Percentiles rank a stretch among this genome's conserved stretches.
These are phyloP conservation scores for Tritrichomonas foetus DNA, from an alignment of 208 protist species.

Conservation along the genomic window DNA sequence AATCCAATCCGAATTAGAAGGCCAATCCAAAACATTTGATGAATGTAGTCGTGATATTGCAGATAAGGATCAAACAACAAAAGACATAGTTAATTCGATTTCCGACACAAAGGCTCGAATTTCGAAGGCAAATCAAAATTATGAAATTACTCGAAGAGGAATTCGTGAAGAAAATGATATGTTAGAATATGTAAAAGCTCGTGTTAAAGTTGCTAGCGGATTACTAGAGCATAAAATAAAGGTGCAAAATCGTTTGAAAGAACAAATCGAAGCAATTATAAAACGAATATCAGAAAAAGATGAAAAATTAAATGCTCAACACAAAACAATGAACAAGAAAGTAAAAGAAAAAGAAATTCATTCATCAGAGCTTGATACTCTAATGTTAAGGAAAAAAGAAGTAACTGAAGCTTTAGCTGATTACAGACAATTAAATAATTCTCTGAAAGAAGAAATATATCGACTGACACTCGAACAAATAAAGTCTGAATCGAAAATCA, in stretches of 20 bases:
- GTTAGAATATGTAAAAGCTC: not conserved
- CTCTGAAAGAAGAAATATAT: not conserved
- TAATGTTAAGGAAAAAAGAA: not conserved
- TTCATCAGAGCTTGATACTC: not conserved
- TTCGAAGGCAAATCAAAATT: no score
- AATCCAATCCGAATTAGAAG: not conserved
- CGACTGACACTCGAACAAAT: not conserved
- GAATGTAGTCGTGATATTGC: no score
- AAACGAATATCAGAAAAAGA: not conserved
- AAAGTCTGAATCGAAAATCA: not conserved
- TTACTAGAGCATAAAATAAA: not conserved
- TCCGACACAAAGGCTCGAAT: no score
- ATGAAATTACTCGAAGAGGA: no score
- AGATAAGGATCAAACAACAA: no score
- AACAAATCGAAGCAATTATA: not conserved
- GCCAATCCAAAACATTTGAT: no score
- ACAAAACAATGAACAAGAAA: not conserved
- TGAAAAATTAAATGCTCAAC: not conserved
- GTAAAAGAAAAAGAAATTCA: not conserved
- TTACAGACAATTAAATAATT: not conserved
- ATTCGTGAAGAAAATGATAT: not conserved
- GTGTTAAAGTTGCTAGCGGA: not conserved
- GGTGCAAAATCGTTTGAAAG: not conserved
- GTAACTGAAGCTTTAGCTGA: not conserved
- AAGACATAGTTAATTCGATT: no score